Conservation (phyloP, 352 stramenopile genomes). For the Saprolegnia parasitica region DNA sequence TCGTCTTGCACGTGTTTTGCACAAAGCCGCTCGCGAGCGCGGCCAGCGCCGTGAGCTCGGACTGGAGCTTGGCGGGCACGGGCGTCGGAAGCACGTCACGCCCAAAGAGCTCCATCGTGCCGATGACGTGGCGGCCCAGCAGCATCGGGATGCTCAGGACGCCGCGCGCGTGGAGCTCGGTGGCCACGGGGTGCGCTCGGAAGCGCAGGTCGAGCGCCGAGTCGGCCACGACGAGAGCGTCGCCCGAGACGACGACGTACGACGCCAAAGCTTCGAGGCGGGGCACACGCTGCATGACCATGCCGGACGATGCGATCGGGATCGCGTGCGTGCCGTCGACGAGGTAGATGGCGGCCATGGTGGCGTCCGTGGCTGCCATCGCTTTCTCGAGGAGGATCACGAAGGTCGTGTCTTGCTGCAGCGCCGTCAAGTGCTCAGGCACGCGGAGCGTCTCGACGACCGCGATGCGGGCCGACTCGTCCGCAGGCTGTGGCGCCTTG, state of each 20-base stretch:
- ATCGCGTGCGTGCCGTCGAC: conserved; percentile 53
- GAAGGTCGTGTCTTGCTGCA: conserved; percentile 8
- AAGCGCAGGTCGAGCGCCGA: conserved; percentile 58
- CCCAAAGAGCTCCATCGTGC: conserved; percentile 19
- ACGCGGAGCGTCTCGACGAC: conserved; percentile 45
- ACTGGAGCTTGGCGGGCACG: background rate
- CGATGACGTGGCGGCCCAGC: conserved; percentile 7
- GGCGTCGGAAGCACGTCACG: background rate
- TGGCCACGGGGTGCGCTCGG: conserved; percentile 57
- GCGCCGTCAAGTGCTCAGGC: conserved; percentile 42
- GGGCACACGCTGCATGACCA: conserved; percentile 12
- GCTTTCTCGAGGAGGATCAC: conserved; percentile 9
- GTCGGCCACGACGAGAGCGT: conserved; percentile 62
- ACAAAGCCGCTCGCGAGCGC: background rate
- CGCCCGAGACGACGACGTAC: conserved; percentile 43
- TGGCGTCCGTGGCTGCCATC: conserved; percentile 1
- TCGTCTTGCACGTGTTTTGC: background rate
- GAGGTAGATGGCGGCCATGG: conserved; percentile 61
- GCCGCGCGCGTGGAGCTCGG: conserved; percentile 50
- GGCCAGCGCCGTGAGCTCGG: conserved; percentile 1
- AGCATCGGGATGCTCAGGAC: conserved; percentile 63
- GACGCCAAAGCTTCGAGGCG: conserved; percentile 59
- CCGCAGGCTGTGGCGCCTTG: conserved; percentile 48
- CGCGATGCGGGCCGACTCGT: conserved; percentile 44
- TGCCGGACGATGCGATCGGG: conserved; percentile 52